A percentile compares a stretch with the other conserved stretches of the same genome.
Conservation (phyloP, 495 filamentous ascomycete species). For the Talaromyces wortmannii region DNA sequence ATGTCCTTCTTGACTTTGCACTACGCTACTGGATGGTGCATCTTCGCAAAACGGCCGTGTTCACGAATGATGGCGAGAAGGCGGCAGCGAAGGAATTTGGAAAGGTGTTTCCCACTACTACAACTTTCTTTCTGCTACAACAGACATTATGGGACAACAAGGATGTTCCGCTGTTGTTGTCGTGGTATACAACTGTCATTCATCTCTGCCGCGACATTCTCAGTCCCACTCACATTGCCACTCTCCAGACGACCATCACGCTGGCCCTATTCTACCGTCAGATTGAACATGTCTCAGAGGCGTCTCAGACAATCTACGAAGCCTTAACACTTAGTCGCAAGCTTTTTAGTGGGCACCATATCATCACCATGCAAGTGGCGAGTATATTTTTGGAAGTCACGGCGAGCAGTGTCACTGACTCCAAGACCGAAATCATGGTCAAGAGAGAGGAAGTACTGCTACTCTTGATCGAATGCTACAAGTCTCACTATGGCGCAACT, state of each 20-base stretch:
- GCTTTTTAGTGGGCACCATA: slow-evolving; percentile 17
- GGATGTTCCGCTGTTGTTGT: slow-evolving; percentile 16
- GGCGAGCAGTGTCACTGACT: slow-evolving; percentile 14
- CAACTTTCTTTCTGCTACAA: slow-evolving; percentile 18
- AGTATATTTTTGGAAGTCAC: slow-evolving; percentile 25
- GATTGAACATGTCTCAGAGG: slow-evolving; percentile 7
- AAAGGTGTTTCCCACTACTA: slow-evolving; percentile 18
- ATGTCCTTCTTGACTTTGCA: slow-evolving; percentile 27
- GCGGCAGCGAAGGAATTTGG: slow-evolving; percentile 19
- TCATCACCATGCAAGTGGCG: slow-evolving; percentile 25
- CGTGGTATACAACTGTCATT: slow-evolving; percentile 18
- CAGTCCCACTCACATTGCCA: slow-evolving; percentile 13
- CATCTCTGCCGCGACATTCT: slow-evolving; percentile 19
- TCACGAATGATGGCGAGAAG: slow-evolving; percentile 16
- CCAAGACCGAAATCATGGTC: slow-evolving; percentile 27
- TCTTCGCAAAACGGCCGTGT: slow-evolving; percentile 17
- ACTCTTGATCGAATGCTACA: slow-evolving; percentile 28
- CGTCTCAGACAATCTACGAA: slow-evolving; percentile 13
- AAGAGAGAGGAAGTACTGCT: slow-evolving; percentile 21
- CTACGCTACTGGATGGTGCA: slow-evolving; percentile 30
- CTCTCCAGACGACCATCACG: slow-evolving; percentile 20
- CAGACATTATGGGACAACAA: slow-evolving; percentile 25
- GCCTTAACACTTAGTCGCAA: slow-evolving; percentile 18
- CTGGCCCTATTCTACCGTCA: slow-evolving; percentile 17
- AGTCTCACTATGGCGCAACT: slow-evolving; percentile 23